These are phyloP conservation scores for Boletus insuetus DNA, from an alignment of 768 basidiomycete species.

Conservation along the genomic window DNA sequence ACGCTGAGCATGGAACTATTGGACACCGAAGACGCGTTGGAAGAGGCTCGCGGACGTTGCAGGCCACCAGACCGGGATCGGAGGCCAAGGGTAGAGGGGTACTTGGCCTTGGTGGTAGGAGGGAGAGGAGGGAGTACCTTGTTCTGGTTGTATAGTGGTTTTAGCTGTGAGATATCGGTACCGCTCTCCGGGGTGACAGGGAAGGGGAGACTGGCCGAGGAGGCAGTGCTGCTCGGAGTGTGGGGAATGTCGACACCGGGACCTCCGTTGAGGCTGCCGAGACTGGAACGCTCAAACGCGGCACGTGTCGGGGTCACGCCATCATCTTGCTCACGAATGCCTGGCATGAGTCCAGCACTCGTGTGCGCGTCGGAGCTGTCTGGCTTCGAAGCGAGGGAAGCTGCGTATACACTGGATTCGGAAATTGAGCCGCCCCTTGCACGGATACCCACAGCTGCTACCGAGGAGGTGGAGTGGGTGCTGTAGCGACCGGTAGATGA, in stretches of 20 bases:
- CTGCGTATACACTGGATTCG: constrained; percentile 16
- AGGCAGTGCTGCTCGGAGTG: constrained; percentile 32
- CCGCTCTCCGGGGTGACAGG: constrained; percentile 28
- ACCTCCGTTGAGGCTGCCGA: constrained; percentile 21
- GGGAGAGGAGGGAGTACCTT: constrained; percentile 35
- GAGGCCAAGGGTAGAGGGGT: constrained; percentile 18
- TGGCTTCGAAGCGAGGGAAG: constrained; percentile 13
- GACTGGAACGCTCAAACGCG: constrained; percentile 26
- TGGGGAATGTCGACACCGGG: constrained; percentile 18
- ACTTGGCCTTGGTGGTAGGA: constrained; percentile 10
- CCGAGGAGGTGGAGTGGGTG: constrained; percentile 20
- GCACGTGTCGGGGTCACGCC: constrained; percentile 30
- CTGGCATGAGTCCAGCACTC: constrained; percentile 20
- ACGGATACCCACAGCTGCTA: constrained; percentile 1
- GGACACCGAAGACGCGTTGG: constrained; percentile 28
- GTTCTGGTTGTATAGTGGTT: constrained; percentile 20
- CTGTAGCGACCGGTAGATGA: constrained; percentile 27
- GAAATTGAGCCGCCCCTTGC: constrained; percentile 17
- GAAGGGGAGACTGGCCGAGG: constrained; percentile 30
- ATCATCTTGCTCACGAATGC: constrained; percentile 30
- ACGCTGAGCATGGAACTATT: constrained; percentile 15
- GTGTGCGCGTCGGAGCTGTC: constrained; percentile 6
- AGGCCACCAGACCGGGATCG: constrained; percentile 5
- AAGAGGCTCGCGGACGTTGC: constrained; percentile 36
- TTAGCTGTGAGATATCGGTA: constrained; percentile 13